A percentile compares a stretch with the other conserved stretches of the same genome.
Evolutionary conservation across 176 grass and related monocot species (phyloP).

Genomic region (Areca catechu): DNA sequence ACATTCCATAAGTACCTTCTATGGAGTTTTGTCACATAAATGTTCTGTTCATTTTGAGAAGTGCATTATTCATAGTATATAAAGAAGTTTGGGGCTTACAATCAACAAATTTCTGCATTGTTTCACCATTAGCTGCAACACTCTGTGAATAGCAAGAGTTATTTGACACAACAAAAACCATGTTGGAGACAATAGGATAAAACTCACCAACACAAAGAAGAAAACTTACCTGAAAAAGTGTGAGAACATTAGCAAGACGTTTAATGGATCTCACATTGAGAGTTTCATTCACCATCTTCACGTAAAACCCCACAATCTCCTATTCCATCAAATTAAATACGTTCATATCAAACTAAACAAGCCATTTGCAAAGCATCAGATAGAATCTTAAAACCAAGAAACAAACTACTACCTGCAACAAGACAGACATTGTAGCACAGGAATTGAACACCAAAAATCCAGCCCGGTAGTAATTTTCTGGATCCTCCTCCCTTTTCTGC

Average conservation of each 20-base stretch:
- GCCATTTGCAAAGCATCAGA: no score
- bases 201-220: background rate
- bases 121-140: slow-evolving; percentile 15
- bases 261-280: slow-evolving; percentile 9
- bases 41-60: no score
- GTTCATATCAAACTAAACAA: background rate
- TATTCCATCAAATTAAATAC: background rate
- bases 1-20: no score
- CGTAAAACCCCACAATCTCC: slow-evolving; percentile 14
- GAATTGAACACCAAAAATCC: slow-evolving; percentile 19
- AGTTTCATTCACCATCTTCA: slow-evolving; percentile 8
- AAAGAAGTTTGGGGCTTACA: background rate
- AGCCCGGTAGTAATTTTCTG: slow-evolving; percentile 11
- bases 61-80: background rate
- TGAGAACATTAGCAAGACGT: slow-evolving; percentile 14
- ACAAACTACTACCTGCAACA: slow-evolving; percentile 8
- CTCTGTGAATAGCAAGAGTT: slow-evolving; percentile 1
- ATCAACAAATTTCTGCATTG: slow-evolving; percentile 12
- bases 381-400: slow-evolving; percentile 1
- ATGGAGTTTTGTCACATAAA: no score
- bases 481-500: slow-evolving; percentile 18
- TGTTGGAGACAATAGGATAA: background rate
- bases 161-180: background rate
- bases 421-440: slow-evolving; percentile 10
- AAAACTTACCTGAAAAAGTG: slow-evolving; percentile 13